Evolutionary conservation across 495 filamentous ascomycete species (phyloP), one percentile per base, ranked within the genome.

Genomic region (Daldinia concentrica): DNA sequence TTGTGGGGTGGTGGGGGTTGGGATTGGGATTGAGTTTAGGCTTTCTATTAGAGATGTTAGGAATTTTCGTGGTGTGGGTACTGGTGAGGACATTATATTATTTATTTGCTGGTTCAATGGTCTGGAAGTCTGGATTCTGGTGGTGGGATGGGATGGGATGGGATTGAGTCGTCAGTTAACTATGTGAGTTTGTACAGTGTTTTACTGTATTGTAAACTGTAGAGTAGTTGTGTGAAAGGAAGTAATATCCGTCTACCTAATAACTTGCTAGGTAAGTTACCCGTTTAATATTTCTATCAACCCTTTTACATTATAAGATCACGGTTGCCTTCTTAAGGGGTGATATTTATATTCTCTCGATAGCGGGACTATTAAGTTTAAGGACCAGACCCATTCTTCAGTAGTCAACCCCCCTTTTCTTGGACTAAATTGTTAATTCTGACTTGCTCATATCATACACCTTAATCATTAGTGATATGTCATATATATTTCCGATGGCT

Each of bases 21-120:
- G 41, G 27, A 58, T 4, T 5, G 80, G 82, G 64, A 79, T 79
- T 29, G 66, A 66, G 61, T 81, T 32, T 50, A 87, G 80, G 58
- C 79, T 75, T 67, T 78, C 74, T 43, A 87, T 68, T 52, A 87
- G 79, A 27, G 79, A 80, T 37, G 81, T 86, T 32, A 86, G 75
- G 52, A 87, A 72, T 17, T 75, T 27, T 32, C 83, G 79, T 3
- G 82, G 73, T 24, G 76, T 74, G 0, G 84, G 81, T 19, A 85
- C 75, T 4, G 43, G 24, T 27, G 65, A 52, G 26, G 29, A 26
- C 70, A 74, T 76, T 27, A 7, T 55, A n/a, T 58, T 30, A n/a
- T 8, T 19, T 41, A 19, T 7, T 45, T 39, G 29, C 11, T n/a
- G 41, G 41, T 17, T n/a, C n/a, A n/a, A n/a, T 41, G 5, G 14